These are phyloP conservation scores for Talaromyces proteolyticus DNA, from an alignment of 495 filamentous ascomycete genomes.

Conservation along the genomic window DNA sequence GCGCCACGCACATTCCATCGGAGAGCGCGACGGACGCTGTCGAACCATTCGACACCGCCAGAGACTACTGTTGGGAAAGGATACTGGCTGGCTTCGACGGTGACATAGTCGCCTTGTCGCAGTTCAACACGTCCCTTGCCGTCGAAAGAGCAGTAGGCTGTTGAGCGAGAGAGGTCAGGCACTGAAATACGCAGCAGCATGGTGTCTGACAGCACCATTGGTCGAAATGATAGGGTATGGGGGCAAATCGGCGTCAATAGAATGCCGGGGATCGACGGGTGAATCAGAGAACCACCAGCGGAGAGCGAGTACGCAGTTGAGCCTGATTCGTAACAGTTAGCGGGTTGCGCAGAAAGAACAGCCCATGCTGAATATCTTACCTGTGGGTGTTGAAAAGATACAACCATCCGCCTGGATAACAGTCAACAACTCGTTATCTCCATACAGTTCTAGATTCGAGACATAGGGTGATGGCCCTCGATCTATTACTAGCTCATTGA, in stretches of 20 bases:
- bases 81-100: slow-evolving; percentile 88
- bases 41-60: slow-evolving; percentile 80
- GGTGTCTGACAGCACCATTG: slow-evolving; percentile 97
- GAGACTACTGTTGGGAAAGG: slow-evolving; percentile 92
- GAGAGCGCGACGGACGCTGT: slow-evolving; percentile 82
- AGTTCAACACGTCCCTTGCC: slow-evolving; percentile 93
- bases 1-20: slow-evolving; percentile 89
- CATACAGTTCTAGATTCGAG: slow-evolving; percentile 91
- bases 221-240: slow-evolving; percentile 92
- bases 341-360: not conserved
- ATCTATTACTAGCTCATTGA: slow-evolving; percentile 97
- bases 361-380: slow-evolving; percentile 31
- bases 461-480: slow-evolving; percentile 95
- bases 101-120: slow-evolving; percentile 86
- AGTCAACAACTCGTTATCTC: slow-evolving; percentile 86
- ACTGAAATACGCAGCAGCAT: slow-evolving; percentile 84
- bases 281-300: slow-evolving; percentile 90
- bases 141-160: slow-evolving; percentile 93
- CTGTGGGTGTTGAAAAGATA: slow-evolving; percentile 95
- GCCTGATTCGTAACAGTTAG: slow-evolving; percentile 32
- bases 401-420: slow-evolving; percentile 94
- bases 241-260: slow-evolving; percentile 97
- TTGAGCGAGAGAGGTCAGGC: slow-evolving; percentile 76
- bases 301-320: slow-evolving; percentile 95
- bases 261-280: slow-evolving; percentile 95